phyloP scores from a whole-genome alignment of 2,329 filamentous ascomycete species.

The Simplicillium aogashimaense region DNA sequence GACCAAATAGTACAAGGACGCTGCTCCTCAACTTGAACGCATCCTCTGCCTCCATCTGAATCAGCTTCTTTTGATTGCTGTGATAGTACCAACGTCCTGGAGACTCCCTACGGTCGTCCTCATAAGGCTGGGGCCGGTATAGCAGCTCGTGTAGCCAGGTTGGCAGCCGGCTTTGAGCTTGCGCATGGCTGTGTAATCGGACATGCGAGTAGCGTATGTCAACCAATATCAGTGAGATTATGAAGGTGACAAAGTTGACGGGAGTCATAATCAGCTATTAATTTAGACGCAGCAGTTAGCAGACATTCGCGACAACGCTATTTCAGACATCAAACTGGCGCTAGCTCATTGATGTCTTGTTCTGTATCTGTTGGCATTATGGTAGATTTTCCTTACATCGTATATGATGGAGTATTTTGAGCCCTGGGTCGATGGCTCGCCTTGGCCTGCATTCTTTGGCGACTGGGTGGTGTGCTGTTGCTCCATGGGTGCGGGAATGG shows the following conservation, averaged over 20 bases:
- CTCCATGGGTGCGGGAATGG: too few species aligned
- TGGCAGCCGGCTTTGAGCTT: conserved; percentile 19
- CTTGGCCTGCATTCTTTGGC: too few species aligned
- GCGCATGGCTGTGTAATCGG: conserved; percentile 30
- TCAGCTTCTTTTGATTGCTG: conserved; percentile 48
- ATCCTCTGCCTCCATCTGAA: conserved; percentile 51
- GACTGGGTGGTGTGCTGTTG: too few species aligned
- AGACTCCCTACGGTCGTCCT: conserved; percentile 17
- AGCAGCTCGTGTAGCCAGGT: conserved; percentile 30
- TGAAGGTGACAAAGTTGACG: conserved; percentile 52
- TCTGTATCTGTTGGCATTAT: too few species aligned
- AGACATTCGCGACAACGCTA: too few species aligned
- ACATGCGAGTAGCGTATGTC: conserved; percentile 45
- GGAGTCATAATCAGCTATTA: conserved; percentile 47
- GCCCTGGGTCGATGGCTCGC: too few species aligned
- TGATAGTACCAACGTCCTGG: conserved; percentile 35
- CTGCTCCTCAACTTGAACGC: conserved; percentile 48
- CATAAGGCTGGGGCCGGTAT: conserved; percentile 29
- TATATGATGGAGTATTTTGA: too few species aligned
- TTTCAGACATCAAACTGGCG: too few species aligned
- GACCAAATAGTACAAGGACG: too few species aligned
- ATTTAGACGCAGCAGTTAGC: too few species aligned
- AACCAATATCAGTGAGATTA: conserved; percentile 54
- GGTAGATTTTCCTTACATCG: too few species aligned
- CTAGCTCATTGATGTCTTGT: too few species aligned